Base-by-base conservation (phyloP, 495 filamentous ascomycete genomes). In the Daldinia bambusicola region DNA sequence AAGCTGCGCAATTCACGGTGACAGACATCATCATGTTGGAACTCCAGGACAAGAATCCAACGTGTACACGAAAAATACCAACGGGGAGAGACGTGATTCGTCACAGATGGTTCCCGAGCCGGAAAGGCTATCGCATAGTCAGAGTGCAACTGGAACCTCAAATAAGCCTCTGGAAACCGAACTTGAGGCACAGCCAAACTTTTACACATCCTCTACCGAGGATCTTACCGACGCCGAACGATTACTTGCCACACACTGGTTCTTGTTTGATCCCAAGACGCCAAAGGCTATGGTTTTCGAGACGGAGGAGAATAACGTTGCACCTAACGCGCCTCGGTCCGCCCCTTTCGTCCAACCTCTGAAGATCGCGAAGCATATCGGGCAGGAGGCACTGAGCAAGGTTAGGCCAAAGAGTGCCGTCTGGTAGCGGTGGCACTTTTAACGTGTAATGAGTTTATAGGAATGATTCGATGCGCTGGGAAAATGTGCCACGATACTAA, bases 361-460 rank as follows among this genome's bases (percentile, higher is more conserved):
- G 26, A 61, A 36, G n/a, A 41, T 61, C 43, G 58, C 58, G n/a
- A 50, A 20, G 40, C 43, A 22, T 6, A 31, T 61, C 38, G 58
- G 58, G 13, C 58, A 61, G 22, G 58, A 61, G 41, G 41, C 58
- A 16, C 16, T 61, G 5, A 14, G 12, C 8, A 61, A 61, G 7
- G 58, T 36, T 20, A 61, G 58, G 30, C 58, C 58, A 13, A 61
- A 61, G 41, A 61, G 58, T 34, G 58, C 58, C 36, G 41, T 61
- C 6, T 61, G 58, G 58, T 61, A 61, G 41, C 13, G 13, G 83
- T 48, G 43, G 43, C 87, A 62, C 83, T 83, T 20, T 20, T 83
- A 83, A 83, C 80, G 1, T 93, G 93, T 57, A 85, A 61, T 94
- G 84, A 84, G 16, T 2, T 10, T 16, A 26, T 22, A 38, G 26